Evolutionary conservation across 305 asterid genomes (phyloP).

Genomic region (Vinca major): DNA sequence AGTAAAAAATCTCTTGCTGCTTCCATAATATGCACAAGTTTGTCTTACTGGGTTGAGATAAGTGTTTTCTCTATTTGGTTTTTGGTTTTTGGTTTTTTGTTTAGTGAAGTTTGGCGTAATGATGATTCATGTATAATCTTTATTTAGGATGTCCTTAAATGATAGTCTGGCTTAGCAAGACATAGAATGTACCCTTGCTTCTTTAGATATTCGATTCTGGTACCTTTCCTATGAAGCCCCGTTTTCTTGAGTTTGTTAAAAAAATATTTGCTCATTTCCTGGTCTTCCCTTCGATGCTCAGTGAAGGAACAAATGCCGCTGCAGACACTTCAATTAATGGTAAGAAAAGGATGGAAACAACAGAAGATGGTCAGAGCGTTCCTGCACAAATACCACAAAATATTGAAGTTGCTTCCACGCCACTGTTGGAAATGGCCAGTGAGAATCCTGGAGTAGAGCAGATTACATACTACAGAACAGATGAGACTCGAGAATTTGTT

Average conservation of each 20-base stretch:
- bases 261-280: conserved; percentile 2
- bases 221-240: background rate
- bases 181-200: background rate
- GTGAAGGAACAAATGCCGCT: conserved; percentile 36
- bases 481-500: conserved; percentile 24
- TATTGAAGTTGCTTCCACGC: conserved; percentile 41
- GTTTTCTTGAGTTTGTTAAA: background rate
- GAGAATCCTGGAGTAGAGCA: conserved; percentile 29
- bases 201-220: background rate
- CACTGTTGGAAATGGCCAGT: conserved; percentile 25
- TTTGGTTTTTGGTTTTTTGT: no score
- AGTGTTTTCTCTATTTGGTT: background rate
- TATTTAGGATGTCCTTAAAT: background rate
- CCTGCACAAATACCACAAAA: conserved; percentile 21
- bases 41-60: background rate
- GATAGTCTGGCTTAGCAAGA: background rate
- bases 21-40: no score
- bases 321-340: conserved; percentile 33
- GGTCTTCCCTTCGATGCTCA: conserved; percentile 20
- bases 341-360: conserved; percentile 30
- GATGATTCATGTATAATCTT: background rate
- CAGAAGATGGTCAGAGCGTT: conserved; percentile 23
- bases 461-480: conserved; percentile 23
- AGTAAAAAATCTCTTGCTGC: no score
- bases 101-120: background rate